Evolutionary conservation across 495 filamentous ascomycete genomes (phyloP), one percentile per base, ranked within the genome.

Genomic region (Neurospora sp.): DNA sequence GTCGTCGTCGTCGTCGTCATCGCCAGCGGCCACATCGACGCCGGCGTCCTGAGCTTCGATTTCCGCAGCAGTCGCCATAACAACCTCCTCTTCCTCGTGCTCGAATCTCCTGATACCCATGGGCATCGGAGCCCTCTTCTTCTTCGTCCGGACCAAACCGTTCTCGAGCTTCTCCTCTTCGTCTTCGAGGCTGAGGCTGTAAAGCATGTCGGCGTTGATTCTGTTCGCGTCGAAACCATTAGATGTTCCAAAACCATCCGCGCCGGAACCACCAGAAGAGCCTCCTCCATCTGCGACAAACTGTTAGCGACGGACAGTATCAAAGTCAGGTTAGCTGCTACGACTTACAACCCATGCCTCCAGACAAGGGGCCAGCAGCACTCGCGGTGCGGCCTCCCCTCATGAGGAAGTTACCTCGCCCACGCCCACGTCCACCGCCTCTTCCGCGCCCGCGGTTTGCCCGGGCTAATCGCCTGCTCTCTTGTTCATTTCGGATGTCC

Each of bases 61-160:
- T 31, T 86, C 86, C 61, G 84, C 85, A 27, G 87, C 84, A 0
- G 85, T 87, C 59, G 88, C 86, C 72, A 89, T 82, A 38, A 84
- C 81, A 3, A 86, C 75, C 27, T 81, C 80, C 22, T 85, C 82
- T 2, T 88, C 86, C 73, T 86, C 83, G 75, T 89, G 88, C 73
- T 85, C 82, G 22, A 83, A 79, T 39, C 89, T 81, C 41, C 81
- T 71, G 61, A 91, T 80, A 38, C 88, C 86, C 71, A 91, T 81
- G 69, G 77, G 75, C 78, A 81, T 77, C 9, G 75, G 71, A 20
- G 78, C 68, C 69, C 73, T 75, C 70, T 71, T 75, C 69, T 77
- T 76, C 72, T 76, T 74, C 39, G 71, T 68, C 16, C 39, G 72
- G 70, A 69, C 78, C 69, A 48, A 74, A 38, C 35, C 71, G 69